These are phyloP conservation scores for Candida montana DNA, from an alignment of 805 yeast genomes.

Conservation along the genomic window DNA sequence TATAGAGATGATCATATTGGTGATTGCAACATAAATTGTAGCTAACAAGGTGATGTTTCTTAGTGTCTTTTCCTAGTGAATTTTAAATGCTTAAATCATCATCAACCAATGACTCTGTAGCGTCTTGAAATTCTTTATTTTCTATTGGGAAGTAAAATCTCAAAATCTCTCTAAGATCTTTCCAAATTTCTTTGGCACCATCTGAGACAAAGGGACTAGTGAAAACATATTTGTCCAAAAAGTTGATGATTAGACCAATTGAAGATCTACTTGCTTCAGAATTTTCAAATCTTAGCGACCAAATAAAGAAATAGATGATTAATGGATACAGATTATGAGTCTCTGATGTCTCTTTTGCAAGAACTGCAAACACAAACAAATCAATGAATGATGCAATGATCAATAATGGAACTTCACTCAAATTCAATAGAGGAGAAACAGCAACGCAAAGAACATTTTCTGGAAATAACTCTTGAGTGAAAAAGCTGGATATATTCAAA, in stretches of 20 bases:
- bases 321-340: conserved; percentile 27
- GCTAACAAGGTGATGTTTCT: no score
- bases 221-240: conserved; percentile 2
- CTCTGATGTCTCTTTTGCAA: conserved; percentile 26
- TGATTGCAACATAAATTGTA: background rate
- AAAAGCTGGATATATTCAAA: conserved; percentile 32
- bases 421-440: conserved; percentile 31
- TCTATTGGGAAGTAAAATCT: conserved; percentile 1
- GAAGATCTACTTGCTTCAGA: conserved; percentile 25
- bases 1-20: no score
- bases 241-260: conserved; percentile 12
- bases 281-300: conserved; percentile 35
- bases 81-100: background rate
- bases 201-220: background rate
- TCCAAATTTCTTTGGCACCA: conserved; percentile 1
- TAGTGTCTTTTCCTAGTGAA: background rate
- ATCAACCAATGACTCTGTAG: background rate
- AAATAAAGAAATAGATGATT: conserved; percentile 30
- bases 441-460: conserved; percentile 28
- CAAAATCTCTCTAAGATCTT: conserved; percentile 1
- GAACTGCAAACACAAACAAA: conserved; percentile 26
- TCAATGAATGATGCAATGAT: conserved; percentile 35
- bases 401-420: conserved; percentile 33
- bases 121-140: background rate
- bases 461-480: conserved; percentile 31